Percentiles rank a stretch among this genome's conserved stretches.
phyloP scores from a whole-genome alignment of 345 rosid species.

The Ailanthus altissimus region DNA sequence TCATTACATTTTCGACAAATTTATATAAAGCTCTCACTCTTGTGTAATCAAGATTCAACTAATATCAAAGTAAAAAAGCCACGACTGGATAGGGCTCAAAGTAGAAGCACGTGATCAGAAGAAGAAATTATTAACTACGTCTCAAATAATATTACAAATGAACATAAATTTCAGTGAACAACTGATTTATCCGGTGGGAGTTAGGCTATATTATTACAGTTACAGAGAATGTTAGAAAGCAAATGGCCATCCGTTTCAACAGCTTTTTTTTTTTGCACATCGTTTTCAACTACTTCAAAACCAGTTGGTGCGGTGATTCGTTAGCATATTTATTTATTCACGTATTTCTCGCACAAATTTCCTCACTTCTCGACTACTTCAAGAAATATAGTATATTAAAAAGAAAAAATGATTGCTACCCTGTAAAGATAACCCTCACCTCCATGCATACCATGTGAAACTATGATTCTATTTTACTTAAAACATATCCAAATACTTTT shows the following conservation, averaged over 20 bases:
- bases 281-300: slow-evolving; percentile 15
- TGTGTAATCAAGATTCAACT: too few species aligned
- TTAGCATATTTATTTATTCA: not conserved
- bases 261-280: not conserved
- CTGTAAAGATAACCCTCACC: not conserved
- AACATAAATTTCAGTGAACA: slow-evolving; percentile 34
- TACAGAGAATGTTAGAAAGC: slow-evolving; percentile 37
- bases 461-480: not conserved
- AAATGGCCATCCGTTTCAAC: slow-evolving; percentile 4
- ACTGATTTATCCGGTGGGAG: not conserved
- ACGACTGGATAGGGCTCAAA: not conserved
- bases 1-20: not conserved
- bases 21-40: too few species aligned
- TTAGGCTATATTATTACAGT: not conserved
- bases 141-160: not conserved
- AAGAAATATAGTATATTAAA: slow-evolving; percentile 4
- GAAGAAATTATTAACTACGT: not conserved
- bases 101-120: not conserved
- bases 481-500: not conserved
- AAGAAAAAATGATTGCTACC: not conserved
- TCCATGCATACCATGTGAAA: slow-evolving; percentile 16
- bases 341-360: slow-evolving; percentile 16
- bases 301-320: slow-evolving; percentile 11
- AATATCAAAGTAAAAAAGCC: too few species aligned
- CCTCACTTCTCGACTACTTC: slow-evolving; percentile 2